phyloP scores from a whole-genome alignment of 495 filamentous ascomycete species.

The Neurospora sp. region DNA sequence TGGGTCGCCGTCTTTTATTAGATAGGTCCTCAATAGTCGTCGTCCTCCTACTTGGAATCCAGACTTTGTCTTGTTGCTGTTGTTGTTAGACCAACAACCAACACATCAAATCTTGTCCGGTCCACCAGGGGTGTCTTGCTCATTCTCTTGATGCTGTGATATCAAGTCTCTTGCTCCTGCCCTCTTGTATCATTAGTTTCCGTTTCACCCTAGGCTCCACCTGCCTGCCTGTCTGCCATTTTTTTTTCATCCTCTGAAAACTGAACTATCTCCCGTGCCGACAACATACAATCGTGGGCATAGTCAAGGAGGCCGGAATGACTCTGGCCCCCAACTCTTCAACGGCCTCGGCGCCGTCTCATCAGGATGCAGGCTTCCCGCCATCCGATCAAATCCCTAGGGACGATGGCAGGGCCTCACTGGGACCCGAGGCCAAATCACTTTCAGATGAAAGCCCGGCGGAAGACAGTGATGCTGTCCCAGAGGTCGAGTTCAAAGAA shows the following conservation, averaged over 20 bases:
- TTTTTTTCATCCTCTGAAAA: neutral
- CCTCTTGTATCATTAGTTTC: neutral
- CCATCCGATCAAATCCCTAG: neutral
- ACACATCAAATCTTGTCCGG: neutral
- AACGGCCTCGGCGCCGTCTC: neutral
- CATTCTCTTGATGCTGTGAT: neutral
- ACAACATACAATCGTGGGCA: neutral
- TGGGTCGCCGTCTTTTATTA: neutral
- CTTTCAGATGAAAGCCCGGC: conserved; percentile 9
- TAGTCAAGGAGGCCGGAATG: neutral
- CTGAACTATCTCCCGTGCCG: neutral
- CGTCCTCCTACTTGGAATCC: neutral
- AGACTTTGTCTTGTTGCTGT: neutral
- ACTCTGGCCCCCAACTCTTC: neutral
- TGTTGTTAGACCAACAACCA: neutral
- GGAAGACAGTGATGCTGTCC: conserved; percentile 12
- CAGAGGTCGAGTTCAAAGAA: conserved; percentile 28
- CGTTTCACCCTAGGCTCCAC: neutral
- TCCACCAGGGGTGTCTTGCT: neutral
- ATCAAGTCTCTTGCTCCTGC: neutral
- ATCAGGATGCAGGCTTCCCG: neutral
- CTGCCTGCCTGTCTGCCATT: neutral
- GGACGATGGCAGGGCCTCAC: neutral
- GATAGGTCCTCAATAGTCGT: neutral
- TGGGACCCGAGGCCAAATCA: neutral